Evolutionary conservation across 139 green algal genomes (phyloP), one percentile per base, ranked within the genome.

Genomic region (Auxenochlorella protothecoides): DNA sequence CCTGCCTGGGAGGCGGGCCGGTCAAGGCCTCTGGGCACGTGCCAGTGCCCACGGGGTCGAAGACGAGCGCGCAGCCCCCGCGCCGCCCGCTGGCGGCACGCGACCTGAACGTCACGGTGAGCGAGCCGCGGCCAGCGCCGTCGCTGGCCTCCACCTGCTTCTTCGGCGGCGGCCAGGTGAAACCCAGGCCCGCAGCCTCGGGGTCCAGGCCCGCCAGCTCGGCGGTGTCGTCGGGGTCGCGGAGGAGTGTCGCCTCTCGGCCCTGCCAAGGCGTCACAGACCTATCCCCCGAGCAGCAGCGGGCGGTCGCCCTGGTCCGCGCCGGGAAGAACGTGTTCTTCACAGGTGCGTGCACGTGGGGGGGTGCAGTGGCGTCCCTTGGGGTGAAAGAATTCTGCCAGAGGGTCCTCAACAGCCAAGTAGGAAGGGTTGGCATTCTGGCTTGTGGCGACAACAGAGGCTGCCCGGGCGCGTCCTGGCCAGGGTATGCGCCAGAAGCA

Each of bases 241-340:
- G 16, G 16, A 61, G 3, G n/a, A 63, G 11, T 67, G 66, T 11
- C 60, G 59, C 57, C 55, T 70, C 14, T 72, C 52, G 5, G 3
- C 74, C 16, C 10, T 69, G 54, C 44, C 78, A 86, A n/a, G 72
- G 79, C 9, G 52, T 86, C 54, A 66, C 67, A 3, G 12, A 63
- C 12, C 65, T 86, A 51, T 83, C 75, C 2, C 54, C 63, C 2
- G 82, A 86, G 65, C 83, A 88, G 74, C 72, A 74, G 72, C 16
- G 52, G 5, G 74, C 80, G 54, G 59, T 84, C 54, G 62, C 83
- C 62, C 69, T 79, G 51, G 79, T 88, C 61, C 63, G 68, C 59
- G 59, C 57, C 0, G 82, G 82, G 3, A 73, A 78, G 52, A 80
- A 51, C 69, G 78, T 88, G 44, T 88, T 88, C 68, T 88, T 88